Base-by-base conservation (phyloP, 139 green algal species). In the Desmodesmus armatus region DNA sequence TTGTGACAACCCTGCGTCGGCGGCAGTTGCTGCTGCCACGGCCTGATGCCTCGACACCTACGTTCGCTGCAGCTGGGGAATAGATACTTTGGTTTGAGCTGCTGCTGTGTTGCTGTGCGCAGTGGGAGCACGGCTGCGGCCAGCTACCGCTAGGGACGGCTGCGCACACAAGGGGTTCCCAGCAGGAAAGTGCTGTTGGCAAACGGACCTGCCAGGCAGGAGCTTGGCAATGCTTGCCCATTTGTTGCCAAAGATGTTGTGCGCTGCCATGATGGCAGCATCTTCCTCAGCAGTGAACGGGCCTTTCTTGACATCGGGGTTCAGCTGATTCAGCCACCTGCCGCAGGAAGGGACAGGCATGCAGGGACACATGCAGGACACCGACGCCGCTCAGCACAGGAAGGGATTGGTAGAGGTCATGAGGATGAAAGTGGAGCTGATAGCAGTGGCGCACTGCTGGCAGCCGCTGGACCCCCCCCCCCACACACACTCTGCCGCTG, bases 161-260 rank as follows among this genome's bases (percentile, higher is more conserved):
- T 60, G 51, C n/a, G 80, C 87, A 23, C 70, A 90, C n/a, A n/a
- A n/a, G n/a, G n/a, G n/a, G n/a, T n/a, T n/a, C n/a, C n/a, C n/a
- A n/a, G n/a, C n/a, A n/a, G n/a, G n/a, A n/a, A n/a, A n/a, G n/a
- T n/a, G n/a, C n/a, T n/a, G n/a, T n/a, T n/a, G n/a, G n/a, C n/a
- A n/a, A n/a, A n/a, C n/a, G n/a, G n/a, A n/a, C 87, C 87, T 87
- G 11, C 96, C 95, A 0, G 93, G 92, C 51, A 98, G 90, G 51
- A 94, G 81, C 71, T 95, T 95, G 37, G 95, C 92, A 69, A 98
- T 98, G 63, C 82, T 85, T 44, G 94, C 86, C 92, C 92, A 95
- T 80, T 97, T 96, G 88, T 96, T 96, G 79, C 94, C 94, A 43
- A 92, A 88, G 58, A 89, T 86, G 47, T 79, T 80, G 76, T 97